phyloP scores from a whole-genome alignment of 768 basidiomycete species.

The Pulveroboletus sp. region DNA sequence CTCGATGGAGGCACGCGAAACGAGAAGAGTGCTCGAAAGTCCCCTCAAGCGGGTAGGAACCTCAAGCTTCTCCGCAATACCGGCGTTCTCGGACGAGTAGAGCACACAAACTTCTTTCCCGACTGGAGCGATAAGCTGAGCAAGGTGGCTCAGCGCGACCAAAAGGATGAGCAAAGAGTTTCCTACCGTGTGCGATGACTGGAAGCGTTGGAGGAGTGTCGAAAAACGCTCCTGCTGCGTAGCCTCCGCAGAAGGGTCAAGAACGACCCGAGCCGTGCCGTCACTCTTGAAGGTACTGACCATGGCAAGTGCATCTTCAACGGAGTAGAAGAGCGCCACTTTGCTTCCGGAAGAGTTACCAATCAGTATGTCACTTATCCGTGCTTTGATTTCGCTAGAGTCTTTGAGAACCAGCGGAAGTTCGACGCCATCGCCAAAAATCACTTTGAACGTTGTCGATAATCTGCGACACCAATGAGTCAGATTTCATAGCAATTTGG shows the following conservation, averaged over 20 bases:
- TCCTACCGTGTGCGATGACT: slow-evolving; percentile 53
- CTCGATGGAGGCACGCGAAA: slow-evolving; percentile 56
- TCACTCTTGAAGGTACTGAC: slow-evolving; percentile 51
- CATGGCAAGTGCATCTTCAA: slow-evolving; percentile 45
- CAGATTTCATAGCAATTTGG: background rate
- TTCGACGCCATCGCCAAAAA: slow-evolving; percentile 47
- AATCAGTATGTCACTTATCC: slow-evolving; percentile 38
- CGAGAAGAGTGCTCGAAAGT: slow-evolving; percentile 44
- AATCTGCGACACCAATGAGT: slow-evolving; percentile 16
- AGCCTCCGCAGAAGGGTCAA: slow-evolving; percentile 38
- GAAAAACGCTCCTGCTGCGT: slow-evolving; percentile 47
- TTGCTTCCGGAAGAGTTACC: slow-evolving; percentile 37
- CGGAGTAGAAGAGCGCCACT: slow-evolving; percentile 61
- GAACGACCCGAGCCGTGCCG: slow-evolving; percentile 47
- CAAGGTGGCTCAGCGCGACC: background rate
- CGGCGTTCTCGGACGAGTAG: slow-evolving; percentile 50
- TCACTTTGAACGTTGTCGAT: slow-evolving; percentile 42
- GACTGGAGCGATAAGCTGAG: slow-evolving; percentile 56
- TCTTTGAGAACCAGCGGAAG: slow-evolving; percentile 51
- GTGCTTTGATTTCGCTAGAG: slow-evolving; percentile 29
- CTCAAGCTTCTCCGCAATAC: slow-evolving; percentile 48
- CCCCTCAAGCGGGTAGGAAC: slow-evolving; percentile 45
- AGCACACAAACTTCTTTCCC: slow-evolving; percentile 54
- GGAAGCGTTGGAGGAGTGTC: slow-evolving; percentile 47
- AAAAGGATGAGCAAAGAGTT: background rate